A percentile compares a stretch with the other conserved stretches of the same genome.
Conservation (phyloP, 1,139 yeast species). For the Martiniozyma asiatica region DNA sequence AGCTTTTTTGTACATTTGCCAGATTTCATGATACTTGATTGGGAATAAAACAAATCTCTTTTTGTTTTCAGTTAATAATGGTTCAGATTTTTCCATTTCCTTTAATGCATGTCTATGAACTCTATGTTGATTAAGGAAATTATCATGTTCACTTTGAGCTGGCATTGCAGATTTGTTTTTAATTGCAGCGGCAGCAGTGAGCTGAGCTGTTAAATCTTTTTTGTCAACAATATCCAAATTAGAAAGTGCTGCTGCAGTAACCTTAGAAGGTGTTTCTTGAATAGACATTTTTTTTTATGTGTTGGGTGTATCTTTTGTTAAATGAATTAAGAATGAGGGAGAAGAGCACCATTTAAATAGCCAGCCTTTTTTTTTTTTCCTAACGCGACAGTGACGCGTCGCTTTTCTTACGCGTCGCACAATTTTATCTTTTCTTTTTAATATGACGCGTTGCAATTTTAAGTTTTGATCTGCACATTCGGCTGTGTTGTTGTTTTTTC, state of each 20-base stretch:
- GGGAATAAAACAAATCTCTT: constrained; percentile 94
- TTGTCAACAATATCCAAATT: constrained; percentile 22
- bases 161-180: too few relatives aligned
- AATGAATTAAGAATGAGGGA: background rate
- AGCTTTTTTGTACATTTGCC: constrained; percentile 98
- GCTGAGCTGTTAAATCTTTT: constrained; percentile 21
- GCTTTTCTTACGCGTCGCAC: too few relatives aligned
- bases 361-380: background rate
- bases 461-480: too few relatives aligned
- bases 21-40: constrained; percentile 91
- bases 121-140: constrained; percentile 47
- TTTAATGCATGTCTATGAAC: constrained; percentile 63
- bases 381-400: constrained; percentile 4
- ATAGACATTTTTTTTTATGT: constrained; percentile 17
- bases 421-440: too few relatives aligned
- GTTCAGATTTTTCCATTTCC: constrained; percentile 78
- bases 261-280: constrained; percentile 35
- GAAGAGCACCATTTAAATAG: constrained; percentile 1
- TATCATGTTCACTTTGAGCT: constrained; percentile 33
- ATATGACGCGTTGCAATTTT: too few relatives aligned
- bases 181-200: constrained; percentile 15
- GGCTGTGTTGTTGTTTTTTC: too few relatives aligned
- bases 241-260: constrained; percentile 29
- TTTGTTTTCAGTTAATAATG: constrained; percentile 74
- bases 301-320: background rate